Evolutionary conservation across 192 early-diverging fungal species (phyloP).

Genomic region (Entrophospora sp.): DNA sequence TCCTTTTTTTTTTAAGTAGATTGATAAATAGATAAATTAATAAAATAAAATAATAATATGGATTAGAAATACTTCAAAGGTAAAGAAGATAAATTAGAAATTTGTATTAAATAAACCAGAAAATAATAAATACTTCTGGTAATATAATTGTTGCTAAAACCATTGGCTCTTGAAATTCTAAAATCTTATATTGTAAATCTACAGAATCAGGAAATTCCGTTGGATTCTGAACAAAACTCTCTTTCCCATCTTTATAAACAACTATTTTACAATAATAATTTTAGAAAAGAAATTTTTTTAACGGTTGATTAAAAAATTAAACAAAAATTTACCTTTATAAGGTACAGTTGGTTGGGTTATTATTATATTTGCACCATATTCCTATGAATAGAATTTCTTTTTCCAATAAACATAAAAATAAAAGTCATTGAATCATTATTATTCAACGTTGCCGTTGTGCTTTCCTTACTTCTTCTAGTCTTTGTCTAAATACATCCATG

Average conservation of each 20-base stretch:
- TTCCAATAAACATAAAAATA: neutral
- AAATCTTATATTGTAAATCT: slow-evolving; percentile 52
- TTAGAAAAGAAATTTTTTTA: neutral
- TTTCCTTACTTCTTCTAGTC: slow-evolving; percentile 63
- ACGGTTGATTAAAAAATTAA: too few species aligned
- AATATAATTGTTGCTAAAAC: slow-evolving; percentile 87
- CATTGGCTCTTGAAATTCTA: slow-evolving; percentile 79
- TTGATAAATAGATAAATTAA: too few species aligned
- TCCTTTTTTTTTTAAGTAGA: too few species aligned
- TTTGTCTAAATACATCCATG: slow-evolving; percentile 96
- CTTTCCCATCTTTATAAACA: slow-evolving; percentile 34
- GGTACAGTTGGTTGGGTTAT: slow-evolving; percentile 91
- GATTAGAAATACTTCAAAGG: too few species aligned
- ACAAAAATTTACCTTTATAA: slow-evolving; percentile 53
- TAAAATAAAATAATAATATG: too few species aligned
- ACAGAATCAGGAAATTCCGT: slow-evolving; percentile 81
- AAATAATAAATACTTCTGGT: slow-evolving; percentile 48
- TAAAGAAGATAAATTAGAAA: too few species aligned
- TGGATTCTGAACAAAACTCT: slow-evolving; percentile 66
- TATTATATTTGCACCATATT: slow-evolving; percentile 85
- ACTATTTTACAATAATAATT: slow-evolving; percentile 28
- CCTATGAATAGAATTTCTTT: slow-evolving; percentile 47
- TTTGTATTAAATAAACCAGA: neutral
- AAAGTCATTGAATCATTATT: neutral
- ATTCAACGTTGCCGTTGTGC: neutral